A percentile compares a stretch with the other conserved stretches of the same genome.
Conservation (phyloP, 1,284 basidiomycete species). For the Rhodotorula mucilaginosa region DNA sequence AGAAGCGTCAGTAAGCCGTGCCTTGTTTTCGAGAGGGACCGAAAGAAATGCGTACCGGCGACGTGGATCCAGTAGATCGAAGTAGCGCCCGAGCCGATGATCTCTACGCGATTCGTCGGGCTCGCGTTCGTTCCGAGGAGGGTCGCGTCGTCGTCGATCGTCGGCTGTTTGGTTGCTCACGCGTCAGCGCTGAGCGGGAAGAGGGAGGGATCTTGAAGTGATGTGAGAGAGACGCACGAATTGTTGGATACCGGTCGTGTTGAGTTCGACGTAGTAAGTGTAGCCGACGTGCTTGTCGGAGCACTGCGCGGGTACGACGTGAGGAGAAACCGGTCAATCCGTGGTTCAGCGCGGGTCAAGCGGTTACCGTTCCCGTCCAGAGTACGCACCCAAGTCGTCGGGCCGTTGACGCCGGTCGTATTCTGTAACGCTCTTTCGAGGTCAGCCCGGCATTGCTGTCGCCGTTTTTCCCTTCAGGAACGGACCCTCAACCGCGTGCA, state of each 20-base stretch:
- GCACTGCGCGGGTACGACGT: constrained; percentile 20
- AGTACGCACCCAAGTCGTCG: constrained; percentile 21
- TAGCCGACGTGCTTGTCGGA: constrained; percentile 16
- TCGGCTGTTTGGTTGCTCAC: neutral
- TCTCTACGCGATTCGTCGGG: neutral
- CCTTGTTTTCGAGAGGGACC: too few relatives aligned
- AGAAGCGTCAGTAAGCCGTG: too few relatives aligned
- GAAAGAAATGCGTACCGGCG: constrained; percentile 12
- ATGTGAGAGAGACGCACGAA: constrained; percentile 22
- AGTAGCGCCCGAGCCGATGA: constrained; percentile 25
- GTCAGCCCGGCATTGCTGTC: too few relatives aligned
- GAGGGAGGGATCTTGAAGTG: too few relatives aligned
- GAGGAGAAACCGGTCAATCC: too few relatives aligned
- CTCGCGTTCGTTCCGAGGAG: constrained; percentile 19
- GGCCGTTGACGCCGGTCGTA: constrained; percentile 27
- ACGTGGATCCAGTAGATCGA: constrained; percentile 33
- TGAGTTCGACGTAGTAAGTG: constrained; percentile 33
- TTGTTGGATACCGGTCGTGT: constrained; percentile 35
- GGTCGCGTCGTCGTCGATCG: constrained; percentile 19
- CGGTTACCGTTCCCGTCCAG: too few relatives aligned
- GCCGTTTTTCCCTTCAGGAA: neutral
- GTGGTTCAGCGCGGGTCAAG: too few relatives aligned
- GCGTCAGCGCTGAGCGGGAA: neutral
- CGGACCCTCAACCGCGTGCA: constrained; percentile 33
- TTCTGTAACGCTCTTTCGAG: constrained; percentile 11